Evolutionary conservation across 2,329 filamentous ascomycete species (phyloP).

Genomic region (Pestalotiopsis sp.): DNA sequence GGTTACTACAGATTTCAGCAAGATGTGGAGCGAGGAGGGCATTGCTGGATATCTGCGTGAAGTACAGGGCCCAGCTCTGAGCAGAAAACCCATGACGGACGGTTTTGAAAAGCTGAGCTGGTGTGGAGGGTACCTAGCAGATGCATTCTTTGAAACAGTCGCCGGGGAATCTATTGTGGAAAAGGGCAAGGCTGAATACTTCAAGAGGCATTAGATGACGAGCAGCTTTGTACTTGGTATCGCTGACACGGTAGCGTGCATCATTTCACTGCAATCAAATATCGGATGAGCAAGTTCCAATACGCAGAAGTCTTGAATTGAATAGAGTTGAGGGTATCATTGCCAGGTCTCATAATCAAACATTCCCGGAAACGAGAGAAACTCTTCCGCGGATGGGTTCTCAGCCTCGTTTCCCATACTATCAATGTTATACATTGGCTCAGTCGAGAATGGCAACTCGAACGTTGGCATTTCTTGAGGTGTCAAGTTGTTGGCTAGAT

Average conservation of each 20-base stretch:
- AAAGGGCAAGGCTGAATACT: background rate
- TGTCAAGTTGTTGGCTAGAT: background rate
- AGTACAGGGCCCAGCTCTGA: slow-evolving; percentile 26
- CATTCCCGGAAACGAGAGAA: background rate
- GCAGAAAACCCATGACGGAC: slow-evolving; percentile 26
- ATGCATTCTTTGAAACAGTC: slow-evolving; percentile 36
- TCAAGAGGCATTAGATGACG: slow-evolving; percentile 9
- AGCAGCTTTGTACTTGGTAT: background rate
- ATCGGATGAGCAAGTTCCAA: background rate
- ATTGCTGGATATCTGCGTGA: slow-evolving; percentile 35
- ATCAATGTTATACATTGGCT: background rate
- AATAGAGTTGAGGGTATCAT: background rate
- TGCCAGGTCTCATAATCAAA: slow-evolving; percentile 2
- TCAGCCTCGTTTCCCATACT: background rate
- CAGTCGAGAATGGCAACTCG: background rate
- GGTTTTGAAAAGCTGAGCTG: slow-evolving; percentile 36
- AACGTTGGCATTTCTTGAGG: background rate
- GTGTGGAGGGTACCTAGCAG: slow-evolving; percentile 34
- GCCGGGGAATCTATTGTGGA: slow-evolving; percentile 25
- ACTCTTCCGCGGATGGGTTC: background rate
- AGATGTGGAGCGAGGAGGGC: slow-evolving; percentile 33
- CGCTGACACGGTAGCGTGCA: background rate
- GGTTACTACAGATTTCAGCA: slow-evolving; percentile 32
- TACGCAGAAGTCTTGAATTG: background rate
- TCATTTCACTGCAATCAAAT: background rate